These are phyloP conservation scores for Penicillium lividum DNA, from an alignment of 495 filamentous ascomycete genomes.

Conservation along the genomic window DNA sequence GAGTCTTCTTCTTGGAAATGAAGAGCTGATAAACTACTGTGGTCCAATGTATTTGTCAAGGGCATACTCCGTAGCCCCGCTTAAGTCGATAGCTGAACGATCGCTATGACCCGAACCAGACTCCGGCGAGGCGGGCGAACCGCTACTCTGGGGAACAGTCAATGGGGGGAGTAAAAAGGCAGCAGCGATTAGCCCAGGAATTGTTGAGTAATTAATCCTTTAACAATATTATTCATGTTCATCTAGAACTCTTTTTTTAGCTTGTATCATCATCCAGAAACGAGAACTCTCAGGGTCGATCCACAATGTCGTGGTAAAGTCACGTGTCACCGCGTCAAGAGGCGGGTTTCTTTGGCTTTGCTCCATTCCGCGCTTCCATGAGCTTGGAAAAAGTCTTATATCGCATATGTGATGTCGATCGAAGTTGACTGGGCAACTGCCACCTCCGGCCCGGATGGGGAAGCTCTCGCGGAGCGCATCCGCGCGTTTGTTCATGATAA, in stretches of 20 bases:
- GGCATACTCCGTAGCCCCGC: neutral
- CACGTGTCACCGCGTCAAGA: slow-evolving; percentile 18
- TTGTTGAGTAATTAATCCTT: neutral
- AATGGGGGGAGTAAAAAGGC: neutral
- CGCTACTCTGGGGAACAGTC: slow-evolving; percentile 2
- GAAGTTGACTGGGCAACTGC: slow-evolving; percentile 93
- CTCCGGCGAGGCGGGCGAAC: neutral
- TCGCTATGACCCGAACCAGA: slow-evolving; percentile 12
- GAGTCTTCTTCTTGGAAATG: neutral
- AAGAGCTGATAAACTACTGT: neutral
- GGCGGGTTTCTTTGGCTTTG: slow-evolving; percentile 4
- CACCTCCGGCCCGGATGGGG: slow-evolving; percentile 84
- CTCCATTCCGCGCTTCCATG: slow-evolving; percentile 3
- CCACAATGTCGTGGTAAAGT: slow-evolving; percentile 15
- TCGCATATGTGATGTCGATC: slow-evolving; percentile 79
- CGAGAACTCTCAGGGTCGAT: slow-evolving; percentile 3
- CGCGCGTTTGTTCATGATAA: slow-evolving; percentile 92
- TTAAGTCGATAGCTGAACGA: slow-evolving; percentile 7
- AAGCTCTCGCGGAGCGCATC: slow-evolving; percentile 77
- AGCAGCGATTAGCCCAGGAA: neutral
- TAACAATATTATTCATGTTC: neutral
- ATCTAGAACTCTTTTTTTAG: slow-evolving; percentile 3
- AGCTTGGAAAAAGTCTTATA: slow-evolving; percentile 4
- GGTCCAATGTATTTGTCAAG: neutral
- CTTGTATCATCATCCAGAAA: neutral